Percentiles rank a stretch among this genome's conserved stretches.
These are phyloP conservation scores for Naganishia vishniacii DNA, from an alignment of 768 basidiomycete genomes.

Conservation along the genomic window DNA sequence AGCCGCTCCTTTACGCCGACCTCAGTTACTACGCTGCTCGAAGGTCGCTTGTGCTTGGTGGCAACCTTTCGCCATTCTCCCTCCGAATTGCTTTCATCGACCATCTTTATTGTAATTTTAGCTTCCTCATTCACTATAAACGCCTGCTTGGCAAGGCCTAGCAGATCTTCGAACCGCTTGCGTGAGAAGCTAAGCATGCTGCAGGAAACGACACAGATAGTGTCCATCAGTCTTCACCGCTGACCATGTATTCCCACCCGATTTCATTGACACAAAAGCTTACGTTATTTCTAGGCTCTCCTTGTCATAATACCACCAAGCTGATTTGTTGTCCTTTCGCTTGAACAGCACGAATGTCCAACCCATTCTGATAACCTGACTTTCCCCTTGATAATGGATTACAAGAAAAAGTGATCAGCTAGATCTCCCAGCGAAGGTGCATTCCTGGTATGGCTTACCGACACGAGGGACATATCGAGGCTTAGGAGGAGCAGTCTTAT, in stretches of 20 bases:
- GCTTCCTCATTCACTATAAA: constrained; percentile 82
- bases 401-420: no score
- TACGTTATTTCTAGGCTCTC: background rate
- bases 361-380: background rate
- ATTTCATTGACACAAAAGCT: no score
- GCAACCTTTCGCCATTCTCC: constrained; percentile 84
- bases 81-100: constrained; percentile 58
- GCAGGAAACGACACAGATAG: background rate
- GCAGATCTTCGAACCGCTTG: constrained; percentile 61
- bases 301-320: background rate
- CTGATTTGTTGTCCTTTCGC: background rate
- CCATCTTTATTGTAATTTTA: constrained; percentile 82
- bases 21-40: constrained; percentile 78
- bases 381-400: background rate
- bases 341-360: background rate
- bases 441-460: background rate
- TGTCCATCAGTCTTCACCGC: no score
- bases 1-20: constrained; percentile 52
- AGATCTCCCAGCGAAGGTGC: no score
- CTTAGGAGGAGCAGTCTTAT: background rate
- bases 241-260: no score
- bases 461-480: background rate
- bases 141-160: constrained; percentile 80
- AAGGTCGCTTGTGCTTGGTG: constrained; percentile 78
- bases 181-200: background rate